phyloP scores from a whole-genome alignment of 805 yeast species.

The Lipomyces japonicus region DNA sequence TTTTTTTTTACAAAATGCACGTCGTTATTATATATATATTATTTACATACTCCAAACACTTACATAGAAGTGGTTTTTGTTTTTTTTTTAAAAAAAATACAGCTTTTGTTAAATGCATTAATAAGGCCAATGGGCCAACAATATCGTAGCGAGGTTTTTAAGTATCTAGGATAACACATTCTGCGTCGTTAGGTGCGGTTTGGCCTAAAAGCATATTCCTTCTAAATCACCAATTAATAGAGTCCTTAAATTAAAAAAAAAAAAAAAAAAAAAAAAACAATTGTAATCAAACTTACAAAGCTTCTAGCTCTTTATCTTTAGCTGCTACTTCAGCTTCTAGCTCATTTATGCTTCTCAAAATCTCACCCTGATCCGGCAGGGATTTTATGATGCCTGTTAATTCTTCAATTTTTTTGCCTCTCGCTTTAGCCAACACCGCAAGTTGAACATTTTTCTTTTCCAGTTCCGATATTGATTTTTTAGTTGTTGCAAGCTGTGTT shows the following conservation, averaged over 20 bases:
- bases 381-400: conserved; percentile 11
- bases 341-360: conserved; percentile 7
- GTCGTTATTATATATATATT: neutral
- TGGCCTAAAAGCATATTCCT: neutral
- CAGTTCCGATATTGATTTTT: conserved; percentile 5
- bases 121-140: neutral
- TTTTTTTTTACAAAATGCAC: neutral
- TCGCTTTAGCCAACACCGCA: conserved; percentile 1
- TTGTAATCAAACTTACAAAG: conserved; percentile 1
- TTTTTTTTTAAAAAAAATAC: neutral
- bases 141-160: neutral
- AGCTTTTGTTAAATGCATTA: neutral
- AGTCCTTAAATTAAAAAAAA: neutral
- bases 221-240: neutral
- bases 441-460: conserved; percentile 1
- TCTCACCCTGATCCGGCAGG: conserved; percentile 22
- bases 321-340: conserved; percentile 12
- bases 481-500: conserved; percentile 8
- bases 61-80: neutral
- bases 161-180: neutral
- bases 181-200: neutral
- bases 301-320: conserved; percentile 16
- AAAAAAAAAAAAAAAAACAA: neutral
- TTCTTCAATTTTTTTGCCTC: conserved; percentile 12
- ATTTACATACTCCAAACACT: neutral